Evolutionary conservation across 2,329 filamentous ascomycete genomes (phyloP).

Genomic region (Purpureocillium takamizusanense): DNA sequence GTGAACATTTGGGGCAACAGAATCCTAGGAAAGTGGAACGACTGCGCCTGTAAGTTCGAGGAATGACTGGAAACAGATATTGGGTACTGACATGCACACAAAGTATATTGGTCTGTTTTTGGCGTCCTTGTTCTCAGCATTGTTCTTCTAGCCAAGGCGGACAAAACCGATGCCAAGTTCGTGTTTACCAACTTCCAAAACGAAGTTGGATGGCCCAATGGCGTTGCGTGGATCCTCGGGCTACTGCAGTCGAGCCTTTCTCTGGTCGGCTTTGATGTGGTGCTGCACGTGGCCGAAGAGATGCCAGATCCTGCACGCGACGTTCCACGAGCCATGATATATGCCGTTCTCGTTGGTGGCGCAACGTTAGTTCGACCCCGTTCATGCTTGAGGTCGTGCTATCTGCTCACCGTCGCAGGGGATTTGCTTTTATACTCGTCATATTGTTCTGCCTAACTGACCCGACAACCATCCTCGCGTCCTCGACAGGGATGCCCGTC

Average conservation of each 20-base stretch:
- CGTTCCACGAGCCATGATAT: conserved; percentile 31
- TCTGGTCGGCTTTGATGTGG: conserved; percentile 33
- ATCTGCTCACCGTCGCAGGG: background rate
- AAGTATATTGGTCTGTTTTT: conserved; percentile 31
- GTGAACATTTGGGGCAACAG: conserved; percentile 32
- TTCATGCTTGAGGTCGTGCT: background rate
- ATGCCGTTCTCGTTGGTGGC: conserved; percentile 31
- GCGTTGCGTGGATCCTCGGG: conserved; percentile 37
- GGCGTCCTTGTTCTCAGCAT: conserved; percentile 34
- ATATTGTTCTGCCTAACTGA: conserved; percentile 32
- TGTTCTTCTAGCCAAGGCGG: conserved; percentile 27
- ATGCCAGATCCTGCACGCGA: conserved; percentile 32
- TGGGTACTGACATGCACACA: too few relatives aligned
- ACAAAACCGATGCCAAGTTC: conserved; percentile 30
- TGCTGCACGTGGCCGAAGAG: conserved; percentile 36
- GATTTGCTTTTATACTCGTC: conserved; percentile 24
- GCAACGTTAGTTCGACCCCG: conserved; percentile 23
- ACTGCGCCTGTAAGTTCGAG: conserved; percentile 22
- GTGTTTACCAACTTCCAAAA: conserved; percentile 37
- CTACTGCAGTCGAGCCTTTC: conserved; percentile 29
- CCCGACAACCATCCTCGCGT: conserved; percentile 21
- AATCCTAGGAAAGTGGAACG: conserved; percentile 31
- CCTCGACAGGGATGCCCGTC: conserved; percentile 34
- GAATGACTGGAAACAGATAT: background rate
- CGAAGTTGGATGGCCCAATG: conserved; percentile 34